Base-by-base conservation (phyloP, 805 yeast species). In the Gaillardinia entomophila region DNA sequence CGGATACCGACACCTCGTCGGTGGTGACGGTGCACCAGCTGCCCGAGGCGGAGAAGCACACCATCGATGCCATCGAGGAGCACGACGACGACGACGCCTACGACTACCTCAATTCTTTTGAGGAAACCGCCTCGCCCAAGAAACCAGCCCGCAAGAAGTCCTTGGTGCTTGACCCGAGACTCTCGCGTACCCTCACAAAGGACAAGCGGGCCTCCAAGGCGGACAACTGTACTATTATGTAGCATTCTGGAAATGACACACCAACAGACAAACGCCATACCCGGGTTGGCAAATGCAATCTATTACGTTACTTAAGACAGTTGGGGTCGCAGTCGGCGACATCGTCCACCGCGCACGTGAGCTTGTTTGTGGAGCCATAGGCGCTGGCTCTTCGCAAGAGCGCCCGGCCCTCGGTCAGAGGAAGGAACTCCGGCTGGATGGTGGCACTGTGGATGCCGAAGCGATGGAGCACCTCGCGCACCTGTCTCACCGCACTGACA, bases 361-460 rank as follows among this genome's bases (percentile, higher is more conserved):
- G 37, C 31, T 48, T 51, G 29, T 46, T 47, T 15, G 64, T 45
- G 12, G 55, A 56, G 3, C 67, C 68, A 31, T 53, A 63, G 15
- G 53, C 47, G 38, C 49, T 46, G 7, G 31, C 39, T 16, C 30
- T 42, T 27, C 28, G 35, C 24, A 5, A 34, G 17, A 26, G 31
- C 16, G 25, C 14, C 25, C 14, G 28, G 17, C 28, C 28, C 28
- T 31, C 32, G 12, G 24, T 31, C 31, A 36, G 38, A 35, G 28
- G 33, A 28, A 60, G 54, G 49, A 90, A 92, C 62, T 90, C 98
- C 0, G 98, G 98, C 60, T 90, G 98, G 31, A 92, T 89, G 2
- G 98, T 90, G 13, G 90, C 95, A 24, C 92, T 82, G 50, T 89
- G 95, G 39, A 90, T 80, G 28, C 95, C 96, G 51, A 80, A 82